Evolutionary conservation across 805 yeast genomes (phyloP).

Genomic region (Lachancea quebecensis): DNA sequence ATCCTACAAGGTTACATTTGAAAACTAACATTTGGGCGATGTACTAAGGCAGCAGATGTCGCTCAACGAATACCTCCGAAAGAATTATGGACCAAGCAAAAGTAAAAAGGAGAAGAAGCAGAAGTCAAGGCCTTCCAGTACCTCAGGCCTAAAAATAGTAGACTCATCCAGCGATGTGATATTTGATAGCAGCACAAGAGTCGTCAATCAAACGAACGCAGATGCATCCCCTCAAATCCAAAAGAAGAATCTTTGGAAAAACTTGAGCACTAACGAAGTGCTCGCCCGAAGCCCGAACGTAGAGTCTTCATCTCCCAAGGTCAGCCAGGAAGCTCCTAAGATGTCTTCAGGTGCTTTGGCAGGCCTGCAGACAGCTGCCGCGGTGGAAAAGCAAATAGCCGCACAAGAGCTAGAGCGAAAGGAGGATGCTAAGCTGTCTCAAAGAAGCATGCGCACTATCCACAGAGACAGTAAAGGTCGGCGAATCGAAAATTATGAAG

Average conservation of each 20-base stretch:
- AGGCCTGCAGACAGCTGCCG: conserved; percentile 44
- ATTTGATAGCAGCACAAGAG: neutral
- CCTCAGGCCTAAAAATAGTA: neutral
- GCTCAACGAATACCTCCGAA: conserved; percentile 40
- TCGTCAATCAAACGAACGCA: neutral
- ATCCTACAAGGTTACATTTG: too few relatives aligned
- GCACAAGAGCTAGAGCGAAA: conserved; percentile 25
- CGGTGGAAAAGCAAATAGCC: conserved; percentile 34
- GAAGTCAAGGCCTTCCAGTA: conserved; percentile 16
- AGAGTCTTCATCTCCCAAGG: conserved; percentile 7
- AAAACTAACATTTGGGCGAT: neutral
- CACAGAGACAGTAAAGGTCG: conserved; percentile 60
- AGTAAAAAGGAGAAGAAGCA: conserved; percentile 23
- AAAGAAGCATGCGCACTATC: conserved; percentile 34
- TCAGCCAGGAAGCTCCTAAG: neutral
- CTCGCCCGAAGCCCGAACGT: conserved; percentile 7
- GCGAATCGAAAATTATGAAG: conserved; percentile 36
- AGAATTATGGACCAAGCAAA: conserved; percentile 36
- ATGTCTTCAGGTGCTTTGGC: conserved; percentile 32
- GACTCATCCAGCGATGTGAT: neutral
- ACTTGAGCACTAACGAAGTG: conserved; percentile 22
- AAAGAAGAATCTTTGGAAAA: conserved; percentile 22
- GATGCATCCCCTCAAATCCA: neutral
- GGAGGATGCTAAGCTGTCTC: conserved; percentile 9
- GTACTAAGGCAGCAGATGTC: conserved; percentile 30